These are phyloP conservation scores for Calonectria henricotiae DNA, from an alignment of 2,329 filamentous ascomycete genomes.

Conservation along the genomic window DNA sequence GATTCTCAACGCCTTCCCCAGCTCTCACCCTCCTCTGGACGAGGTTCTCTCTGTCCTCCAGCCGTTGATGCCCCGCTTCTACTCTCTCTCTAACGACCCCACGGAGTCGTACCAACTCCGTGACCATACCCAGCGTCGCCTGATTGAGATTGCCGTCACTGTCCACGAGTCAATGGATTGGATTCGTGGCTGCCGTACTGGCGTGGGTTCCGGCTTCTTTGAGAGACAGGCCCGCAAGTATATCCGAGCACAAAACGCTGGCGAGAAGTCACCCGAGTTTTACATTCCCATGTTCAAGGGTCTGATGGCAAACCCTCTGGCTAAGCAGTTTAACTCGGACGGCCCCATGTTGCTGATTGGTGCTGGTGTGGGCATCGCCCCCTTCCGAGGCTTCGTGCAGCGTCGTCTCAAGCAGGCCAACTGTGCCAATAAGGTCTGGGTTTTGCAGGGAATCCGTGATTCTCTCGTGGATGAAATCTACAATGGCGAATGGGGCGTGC, in stretches of 20 bases:
- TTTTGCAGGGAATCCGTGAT: slow-evolving; percentile 94
- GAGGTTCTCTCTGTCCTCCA: slow-evolving; percentile 85
- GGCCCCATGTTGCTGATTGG: slow-evolving; percentile 98
- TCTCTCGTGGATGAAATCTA: slow-evolving; percentile 96
- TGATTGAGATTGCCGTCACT: slow-evolving; percentile 97
- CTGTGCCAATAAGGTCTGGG: slow-evolving; percentile 98
- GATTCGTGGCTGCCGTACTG: slow-evolving; percentile 80
- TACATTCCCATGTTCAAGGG: slow-evolving; percentile 98
- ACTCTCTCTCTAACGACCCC: slow-evolving; percentile 97
- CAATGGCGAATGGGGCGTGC: slow-evolving; percentile 94
- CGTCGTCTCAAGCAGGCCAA: slow-evolving; percentile 94
- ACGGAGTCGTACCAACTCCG: slow-evolving; percentile 81
- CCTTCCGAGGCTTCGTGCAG: slow-evolving; percentile 98
- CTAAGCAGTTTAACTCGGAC: slow-evolving; percentile 91
- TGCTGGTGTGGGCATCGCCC: slow-evolving; percentile 95
- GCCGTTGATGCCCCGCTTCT: slow-evolving; percentile 97
- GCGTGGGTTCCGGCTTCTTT: slow-evolving; percentile 93
- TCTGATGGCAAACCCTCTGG: slow-evolving; percentile 96
- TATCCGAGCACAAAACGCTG: slow-evolving; percentile 77
- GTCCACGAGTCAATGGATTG: slow-evolving; percentile 91
- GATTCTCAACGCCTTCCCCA: slow-evolving; percentile 92
- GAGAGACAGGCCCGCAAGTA: slow-evolving; percentile 86
- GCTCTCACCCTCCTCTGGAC: slow-evolving; percentile 89
- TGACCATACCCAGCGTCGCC: slow-evolving; percentile 80
- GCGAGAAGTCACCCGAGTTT: slow-evolving; percentile 73